phyloP scores from a whole-genome alignment of 495 filamentous ascomycete genomes.

The Annulohypoxylon bovei region DNA sequence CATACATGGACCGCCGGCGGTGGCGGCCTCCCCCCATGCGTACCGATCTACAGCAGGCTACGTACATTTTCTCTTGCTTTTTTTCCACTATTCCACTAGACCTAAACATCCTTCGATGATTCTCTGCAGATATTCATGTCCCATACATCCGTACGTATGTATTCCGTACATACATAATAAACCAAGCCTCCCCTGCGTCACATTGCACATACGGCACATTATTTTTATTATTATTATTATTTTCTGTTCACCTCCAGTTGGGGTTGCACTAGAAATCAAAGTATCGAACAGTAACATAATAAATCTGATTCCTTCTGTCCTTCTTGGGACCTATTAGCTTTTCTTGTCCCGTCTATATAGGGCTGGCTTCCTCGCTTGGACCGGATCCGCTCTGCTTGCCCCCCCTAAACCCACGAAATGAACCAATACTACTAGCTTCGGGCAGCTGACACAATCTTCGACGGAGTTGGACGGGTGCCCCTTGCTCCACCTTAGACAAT shows the following conservation, averaged over 20 bases:
- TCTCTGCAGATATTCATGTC: constrained; percentile 33
- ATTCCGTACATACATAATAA: constrained; percentile 34
- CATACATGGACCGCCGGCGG: constrained; percentile 25
- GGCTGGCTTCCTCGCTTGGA: constrained; percentile 44
- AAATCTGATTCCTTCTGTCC: constrained; percentile 26
- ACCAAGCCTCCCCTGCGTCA: constrained; percentile 46
- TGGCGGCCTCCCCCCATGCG: constrained; percentile 39
- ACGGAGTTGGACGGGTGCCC: constrained; percentile 40
- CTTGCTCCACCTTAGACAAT: constrained; percentile 41
- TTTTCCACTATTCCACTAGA: constrained; percentile 19
- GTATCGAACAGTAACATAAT: constrained; percentile 21
- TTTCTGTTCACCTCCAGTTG: constrained; percentile 13
- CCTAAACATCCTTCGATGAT: constrained; percentile 28
- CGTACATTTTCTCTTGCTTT: constrained; percentile 31
- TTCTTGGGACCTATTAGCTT: constrained; percentile 15
- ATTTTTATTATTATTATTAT: constrained; percentile 3
- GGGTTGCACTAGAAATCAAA: constrained; percentile 40
- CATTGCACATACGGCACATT: constrained; percentile 44
- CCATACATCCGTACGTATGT: constrained; percentile 15
- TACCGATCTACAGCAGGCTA: constrained; percentile 42
- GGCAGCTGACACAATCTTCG: constrained; percentile 44
- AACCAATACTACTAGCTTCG: constrained; percentile 45
- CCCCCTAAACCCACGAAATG: constrained; percentile 41
- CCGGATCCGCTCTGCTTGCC: constrained; percentile 41
- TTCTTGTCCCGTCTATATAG: constrained; percentile 43